Base-by-base conservation (phyloP, 352 stramenopile genomes). In the Vaucheria bursata region DNA sequence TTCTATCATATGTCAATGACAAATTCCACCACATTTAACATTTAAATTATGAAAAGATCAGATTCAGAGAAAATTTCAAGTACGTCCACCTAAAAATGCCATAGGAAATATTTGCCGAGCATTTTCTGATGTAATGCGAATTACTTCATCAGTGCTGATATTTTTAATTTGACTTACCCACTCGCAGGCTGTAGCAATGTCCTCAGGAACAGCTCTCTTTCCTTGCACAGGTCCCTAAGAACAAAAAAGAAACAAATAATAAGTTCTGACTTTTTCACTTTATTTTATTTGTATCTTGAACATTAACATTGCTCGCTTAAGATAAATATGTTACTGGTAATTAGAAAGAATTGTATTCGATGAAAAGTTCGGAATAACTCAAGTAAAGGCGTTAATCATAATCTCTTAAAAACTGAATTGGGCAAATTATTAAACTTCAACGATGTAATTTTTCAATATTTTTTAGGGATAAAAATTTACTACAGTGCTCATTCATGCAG, bases 141-240 rank as follows among this genome's bases (percentile, higher is more conserved):
- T 8, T 12, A 83, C 73, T 38, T 12, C 59, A 3, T 12, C 65
- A 18, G 73, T 35, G 8, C 65, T 36, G 12, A 83, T 36, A 33
- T 50, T 69, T 52, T 83, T 83, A 29, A 64, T 36, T 8, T 25
- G 66, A 4, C 40, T 75, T 18, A 83, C 50, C 72, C 74, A 79
- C 49, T 83, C 59, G 25, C 74, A 69, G 8, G 78, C 18, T 32
- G 81, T 8, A 8, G 18, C 25, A 31, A 83, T 29, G 75, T 81
- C 69, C 64, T 36, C 6, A 7, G 78, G 78, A n/a, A 71, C 67
- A 69, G 73, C 74, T 0, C 33, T 8, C 36, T 77, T 70, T 29
- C 52, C 59, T 45, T 83, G 80, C 39, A 72, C 53, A 6, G 78
- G 59, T 18, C 35, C 78, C 78, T 80, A 37, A n/a, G 37, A 25